phyloP scores from a whole-genome alignment of 2,329 filamentous ascomycete species.

The Aspergillus fumigatiaffinis region DNA sequence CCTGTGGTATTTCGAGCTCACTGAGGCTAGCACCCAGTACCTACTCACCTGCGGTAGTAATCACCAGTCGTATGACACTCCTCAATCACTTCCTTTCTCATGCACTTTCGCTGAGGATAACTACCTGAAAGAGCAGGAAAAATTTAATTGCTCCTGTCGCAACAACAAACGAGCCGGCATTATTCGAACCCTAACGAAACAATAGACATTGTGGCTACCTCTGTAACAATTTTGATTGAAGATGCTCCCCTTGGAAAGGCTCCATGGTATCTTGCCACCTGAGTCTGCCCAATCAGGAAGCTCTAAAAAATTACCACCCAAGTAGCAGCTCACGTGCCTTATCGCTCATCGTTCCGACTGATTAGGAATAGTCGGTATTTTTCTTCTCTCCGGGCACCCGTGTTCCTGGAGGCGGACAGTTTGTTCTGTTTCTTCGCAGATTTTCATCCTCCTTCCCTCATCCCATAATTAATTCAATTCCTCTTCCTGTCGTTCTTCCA shows the following conservation, averaged over 20 bases:
- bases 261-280: not conserved
- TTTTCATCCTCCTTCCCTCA: constrained; percentile 13
- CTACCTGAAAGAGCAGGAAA: not conserved
- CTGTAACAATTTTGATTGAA: no score
- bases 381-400: constrained; percentile 5
- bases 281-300: constrained; percentile 1
- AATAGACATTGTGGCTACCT: not conserved
- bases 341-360: constrained; percentile 3
- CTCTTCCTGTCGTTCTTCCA: constrained; percentile 15
- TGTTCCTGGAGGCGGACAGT: constrained; percentile 10
- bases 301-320: not conserved
- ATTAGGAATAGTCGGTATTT: constrained; percentile 6
- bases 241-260: not conserved
- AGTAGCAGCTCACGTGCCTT: constrained; percentile 12
- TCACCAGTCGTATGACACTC: not conserved
- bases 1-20: not conserved
- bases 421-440: constrained; percentile 13
- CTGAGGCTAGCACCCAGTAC: not conserved
- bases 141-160: not conserved
- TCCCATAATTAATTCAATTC: constrained; percentile 6
- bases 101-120: not conserved
- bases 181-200: not conserved
- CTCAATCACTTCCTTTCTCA: not conserved
- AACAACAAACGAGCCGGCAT: not conserved
- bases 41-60: not conserved